A percentile compares a stretch with the other conserved stretches of the same genome.
These are phyloP conservation scores for Fusarium brachygibbosum DNA, from an alignment of 2,329 filamentous ascomycete species.

Conservation along the genomic window DNA sequence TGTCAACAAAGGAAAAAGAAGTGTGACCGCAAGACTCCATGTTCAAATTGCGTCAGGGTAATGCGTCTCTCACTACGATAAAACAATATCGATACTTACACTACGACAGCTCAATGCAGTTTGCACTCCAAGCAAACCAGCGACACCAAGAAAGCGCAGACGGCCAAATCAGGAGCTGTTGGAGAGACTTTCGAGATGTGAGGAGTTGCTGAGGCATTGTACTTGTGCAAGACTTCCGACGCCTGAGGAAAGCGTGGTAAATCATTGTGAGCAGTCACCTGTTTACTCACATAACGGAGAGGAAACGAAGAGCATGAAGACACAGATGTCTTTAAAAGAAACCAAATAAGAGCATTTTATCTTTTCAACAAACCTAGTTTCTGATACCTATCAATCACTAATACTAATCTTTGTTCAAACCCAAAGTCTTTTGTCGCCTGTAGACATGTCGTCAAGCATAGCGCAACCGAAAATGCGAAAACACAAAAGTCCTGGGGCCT, in stretches of 20 bases:
- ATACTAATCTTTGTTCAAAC: too few relatives aligned
- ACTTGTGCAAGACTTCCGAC: conserved; percentile 41
- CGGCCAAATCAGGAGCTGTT: conserved; percentile 50
- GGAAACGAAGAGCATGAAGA: conserved; percentile 20
- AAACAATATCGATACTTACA: background rate
- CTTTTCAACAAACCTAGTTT: too few relatives aligned
- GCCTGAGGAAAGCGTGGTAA: conserved; percentile 25
- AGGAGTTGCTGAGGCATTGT: conserved; percentile 45
- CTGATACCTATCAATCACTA: too few relatives aligned
- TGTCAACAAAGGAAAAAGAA: conserved; percentile 55
- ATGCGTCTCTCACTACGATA: rapidly evolving
- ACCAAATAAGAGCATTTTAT: background rate
- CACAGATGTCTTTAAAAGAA: conserved; percentile 1
- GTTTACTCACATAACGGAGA: conserved; percentile 19
- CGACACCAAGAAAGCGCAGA: conserved; percentile 50
- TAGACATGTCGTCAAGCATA: background rate
- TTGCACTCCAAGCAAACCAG: conserved; percentile 49
- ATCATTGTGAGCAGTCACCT: conserved; percentile 30
- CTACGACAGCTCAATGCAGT: conserved; percentile 41
- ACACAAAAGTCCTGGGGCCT: conserved; percentile 4
- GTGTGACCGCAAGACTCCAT: conserved; percentile 51
- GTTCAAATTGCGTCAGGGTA: conserved; percentile 51
- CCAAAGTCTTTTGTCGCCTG: background rate
- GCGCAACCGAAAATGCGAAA: conserved; percentile 9
- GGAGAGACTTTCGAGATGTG: conserved; percentile 25